Conservation (phyloP, 2,329 filamentous ascomycete species). For the Metarhizium rileyi region DNA sequence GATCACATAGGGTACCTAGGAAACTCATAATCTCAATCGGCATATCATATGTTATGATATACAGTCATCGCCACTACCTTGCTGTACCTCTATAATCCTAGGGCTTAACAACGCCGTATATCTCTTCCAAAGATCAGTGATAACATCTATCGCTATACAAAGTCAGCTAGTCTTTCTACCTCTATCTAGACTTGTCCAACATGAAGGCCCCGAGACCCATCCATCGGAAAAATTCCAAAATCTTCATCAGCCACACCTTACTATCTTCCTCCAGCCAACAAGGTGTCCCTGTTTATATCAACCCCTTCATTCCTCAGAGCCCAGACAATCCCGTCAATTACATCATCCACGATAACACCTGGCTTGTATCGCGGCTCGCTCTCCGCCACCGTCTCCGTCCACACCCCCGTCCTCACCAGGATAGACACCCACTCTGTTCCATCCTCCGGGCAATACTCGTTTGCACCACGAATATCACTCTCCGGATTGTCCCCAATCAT, state of each 20-base stretch:
- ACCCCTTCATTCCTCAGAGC: slow-evolving; percentile 50
- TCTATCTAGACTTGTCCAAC: not conserved
- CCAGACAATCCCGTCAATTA: slow-evolving; percentile 68
- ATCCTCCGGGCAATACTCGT: slow-evolving; percentile 56
- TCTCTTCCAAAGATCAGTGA: not conserved
- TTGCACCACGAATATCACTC: slow-evolving; percentile 83
- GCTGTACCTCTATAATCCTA: not conserved
- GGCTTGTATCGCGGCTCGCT: slow-evolving; percentile 50
- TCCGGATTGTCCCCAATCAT: slow-evolving; percentile 92
- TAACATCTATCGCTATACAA: not conserved
- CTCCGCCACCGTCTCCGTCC: slow-evolving; percentile 31
- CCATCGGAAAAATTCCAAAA: not conserved
- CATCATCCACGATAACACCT: slow-evolving; percentile 59
- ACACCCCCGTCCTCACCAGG: slow-evolving; percentile 74
- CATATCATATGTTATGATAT: not conserved
- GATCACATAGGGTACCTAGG: no score
- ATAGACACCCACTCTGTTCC: slow-evolving; percentile 71
- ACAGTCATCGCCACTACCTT: not conserved
- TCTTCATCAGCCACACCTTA: not conserved
- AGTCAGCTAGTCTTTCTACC: not conserved
- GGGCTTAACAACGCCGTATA: not conserved
- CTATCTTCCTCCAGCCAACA: not conserved
- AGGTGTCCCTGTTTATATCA: slow-evolving; percentile 10
- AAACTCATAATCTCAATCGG: slow-evolving; percentile 14
- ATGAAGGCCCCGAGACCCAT: not conserved